Evolutionary conservation across 352 stramenopile species (phyloP).

Genomic region (Peronospora belbahrii): DNA sequence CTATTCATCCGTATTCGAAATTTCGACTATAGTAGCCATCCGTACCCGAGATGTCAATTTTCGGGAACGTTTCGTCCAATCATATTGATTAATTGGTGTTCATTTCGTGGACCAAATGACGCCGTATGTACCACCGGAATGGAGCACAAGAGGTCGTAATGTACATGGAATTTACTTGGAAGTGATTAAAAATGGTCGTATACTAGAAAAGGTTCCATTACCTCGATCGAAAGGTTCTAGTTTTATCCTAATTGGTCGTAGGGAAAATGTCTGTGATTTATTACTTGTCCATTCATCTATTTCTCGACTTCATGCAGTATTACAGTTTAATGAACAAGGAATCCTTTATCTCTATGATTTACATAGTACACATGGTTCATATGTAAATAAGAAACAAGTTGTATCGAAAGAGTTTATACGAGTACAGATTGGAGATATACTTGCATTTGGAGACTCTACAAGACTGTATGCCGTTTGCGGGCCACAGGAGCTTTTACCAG

Average conservation of each 20-base stretch:
- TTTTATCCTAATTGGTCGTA: slow-evolving; percentile 48
- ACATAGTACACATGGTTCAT: slow-evolving; percentile 75
- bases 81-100: too few species aligned
- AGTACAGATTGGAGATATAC: slow-evolving; percentile 74
- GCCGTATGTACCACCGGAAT: slow-evolving; percentile 41
- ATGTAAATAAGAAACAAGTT: slow-evolving; percentile 75
- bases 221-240: slow-evolving; percentile 21
- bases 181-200: slow-evolving; percentile 54
- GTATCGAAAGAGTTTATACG: slow-evolving; percentile 38
- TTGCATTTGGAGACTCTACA: slow-evolving; percentile 85
- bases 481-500: slow-evolving; percentile 50
- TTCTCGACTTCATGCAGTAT: slow-evolving; percentile 59
- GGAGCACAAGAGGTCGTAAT: slow-evolving; percentile 41
- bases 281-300: slow-evolving; percentile 68
- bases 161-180: slow-evolving; percentile 52
- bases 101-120: slow-evolving; percentile 8
- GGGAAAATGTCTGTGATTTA: slow-evolving; percentile 60
- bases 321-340: slow-evolving; percentile 62
- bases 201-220: slow-evolving; percentile 41
- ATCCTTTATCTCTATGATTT: slow-evolving; percentile 70
- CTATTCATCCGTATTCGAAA: too few species aligned
- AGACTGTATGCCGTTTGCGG: slow-evolving; percentile 74
- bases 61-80: too few species aligned
- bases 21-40: too few species aligned
- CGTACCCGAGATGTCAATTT: too few species aligned